Base-by-base conservation (phyloP, 305 asterid species). In the Galium porrigens region DNA sequence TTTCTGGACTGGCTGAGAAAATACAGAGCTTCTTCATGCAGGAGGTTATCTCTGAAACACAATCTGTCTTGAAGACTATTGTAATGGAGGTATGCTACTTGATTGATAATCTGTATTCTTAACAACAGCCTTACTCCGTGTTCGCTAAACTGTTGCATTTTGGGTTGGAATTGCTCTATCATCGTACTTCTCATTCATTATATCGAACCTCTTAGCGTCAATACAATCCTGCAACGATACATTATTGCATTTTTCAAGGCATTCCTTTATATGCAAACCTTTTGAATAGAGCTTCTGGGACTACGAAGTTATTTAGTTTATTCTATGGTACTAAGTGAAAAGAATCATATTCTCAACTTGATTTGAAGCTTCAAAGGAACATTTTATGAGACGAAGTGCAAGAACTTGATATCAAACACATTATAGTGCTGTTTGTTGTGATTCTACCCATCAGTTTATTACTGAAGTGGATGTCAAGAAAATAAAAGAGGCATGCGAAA, bases 21-120 rank as follows among this genome's bases (percentile, higher is more conserved):
- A 81, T 94, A 61, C 97, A 94, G 66, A 94, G 97, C 84, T 85
- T 87, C 80, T 94, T 90, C 71, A 94, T 94, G 97, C 99, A 94
- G 83, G 99, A 94, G 82, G 90, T 90, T 82, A 85, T 94, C 72
- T 84, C 97, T 60, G 94, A 86, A 75, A 87, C 97, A 70, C 97
- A 94, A 72, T 80, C 87, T 42, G 92, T 86, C 37, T 70, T 94
- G 86, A 89, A 87, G 94, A 70, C 79, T 66, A 72, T 81, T 68
- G 76, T 90, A 82, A 86, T 77, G 74, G 96, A 83, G 90, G 97
- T 88, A 79, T 73, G 49, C 22, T 1, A 51, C 11, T 15, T 48
- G 33, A 34, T 34, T 67, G n/a, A 20, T 32, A 49, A 1, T 64
- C 41, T 32, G 61, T 63, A 27, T 14, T 20, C 15, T 11, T 18